Base-by-base conservation (phyloP, 371 early-diverging fungal genomes). In the Lichtheimia hyalospora region DNA sequence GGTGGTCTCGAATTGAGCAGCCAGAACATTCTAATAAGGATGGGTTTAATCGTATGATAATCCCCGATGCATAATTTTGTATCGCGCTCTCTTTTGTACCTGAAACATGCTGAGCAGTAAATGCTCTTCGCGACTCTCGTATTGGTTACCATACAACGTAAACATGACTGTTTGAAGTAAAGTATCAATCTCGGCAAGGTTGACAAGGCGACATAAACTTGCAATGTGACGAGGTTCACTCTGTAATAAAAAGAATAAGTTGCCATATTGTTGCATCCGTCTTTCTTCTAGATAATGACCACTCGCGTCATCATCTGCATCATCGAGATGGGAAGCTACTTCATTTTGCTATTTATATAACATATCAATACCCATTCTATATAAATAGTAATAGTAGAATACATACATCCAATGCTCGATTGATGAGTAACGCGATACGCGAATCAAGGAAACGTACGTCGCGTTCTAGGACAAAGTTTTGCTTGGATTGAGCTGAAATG, bases 161-260 rank as follows among this genome's bases (percentile, higher is more conserved):
- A 96, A 96, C 96, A 96, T 96, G 66, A 96, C 94, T 0, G 94
- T 94, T 69, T 96, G 96, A 48, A 97, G 71, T 56, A 96, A 77
- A 0, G 94, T 91, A 67, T 97, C 96, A 48, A 97, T 95, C 70
- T 97, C 95, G 41, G 90, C 74, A 24, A 95, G 75, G 39, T 86
- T 90, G 27, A 96, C 93, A 1, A 92, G 68, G 14, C 94, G 87
- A 44, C 92, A 85, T 34, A 97, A 77, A 20, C 83, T 85, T n/a
- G 95, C 96, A 57, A 96, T 89, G 65, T 96, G 92, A n/a, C 92
- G 85, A 24, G 97, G 96, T 67, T 96, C 96, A 15, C 92, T 86
- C 69, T 96, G 96, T 51, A 97, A 84, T 10, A 96, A 77, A 69
- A 89, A 96, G 67, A 97, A 95, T 13, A 97, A 81, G 68, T 96